Conservation (phyloP, 2,329 filamentous ascomycete species). For the Colletotrichum spinosum region DNA sequence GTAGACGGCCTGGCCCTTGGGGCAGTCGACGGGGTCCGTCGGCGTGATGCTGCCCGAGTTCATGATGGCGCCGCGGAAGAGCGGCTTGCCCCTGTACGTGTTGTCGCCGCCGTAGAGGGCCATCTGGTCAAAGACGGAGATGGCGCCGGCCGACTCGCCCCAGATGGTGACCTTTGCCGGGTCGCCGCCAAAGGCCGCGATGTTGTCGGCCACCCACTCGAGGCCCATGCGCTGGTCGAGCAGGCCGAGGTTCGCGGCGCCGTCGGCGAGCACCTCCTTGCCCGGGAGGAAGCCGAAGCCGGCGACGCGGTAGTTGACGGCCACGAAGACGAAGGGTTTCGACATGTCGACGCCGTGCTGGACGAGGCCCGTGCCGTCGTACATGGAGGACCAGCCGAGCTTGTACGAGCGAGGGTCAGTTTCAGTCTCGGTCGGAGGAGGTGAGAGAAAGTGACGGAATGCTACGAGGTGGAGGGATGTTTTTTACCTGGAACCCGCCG, state of each 20-base stretch:
- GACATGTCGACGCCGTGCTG: constrained; percentile 51
- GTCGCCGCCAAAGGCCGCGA: constrained; percentile 74
- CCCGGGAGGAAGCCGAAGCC: constrained; percentile 73
- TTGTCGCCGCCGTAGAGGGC: constrained; percentile 70
- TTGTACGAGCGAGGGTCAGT: constrained; percentile 36
- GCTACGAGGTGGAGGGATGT: no score
- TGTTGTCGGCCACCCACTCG: constrained; percentile 74
- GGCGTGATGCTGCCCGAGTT: constrained; percentile 65
- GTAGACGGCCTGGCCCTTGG: constrained; percentile 67
- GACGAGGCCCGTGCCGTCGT: constrained; percentile 51
- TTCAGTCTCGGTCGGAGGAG: neutral
- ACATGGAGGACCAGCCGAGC: constrained; percentile 47
- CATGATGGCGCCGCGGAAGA: constrained; percentile 76
- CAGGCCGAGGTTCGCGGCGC: constrained; percentile 68
- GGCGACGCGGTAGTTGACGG: constrained; percentile 73
- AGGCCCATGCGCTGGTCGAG: constrained; percentile 71
- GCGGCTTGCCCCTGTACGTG: constrained; percentile 70
- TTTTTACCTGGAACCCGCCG: constrained; percentile 58
- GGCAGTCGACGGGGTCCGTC: constrained; percentile 63
- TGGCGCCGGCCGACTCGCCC: constrained; percentile 70
- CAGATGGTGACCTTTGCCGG: constrained; percentile 73
- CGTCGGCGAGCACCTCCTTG: constrained; percentile 65
- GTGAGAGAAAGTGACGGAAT: neutral
- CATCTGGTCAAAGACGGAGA: constrained; percentile 74
- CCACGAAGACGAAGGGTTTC: constrained; percentile 72